These are phyloP conservation scores for Jacaranda mimosifolia DNA, from an alignment of 257 asterid species.

Conservation along the genomic window DNA sequence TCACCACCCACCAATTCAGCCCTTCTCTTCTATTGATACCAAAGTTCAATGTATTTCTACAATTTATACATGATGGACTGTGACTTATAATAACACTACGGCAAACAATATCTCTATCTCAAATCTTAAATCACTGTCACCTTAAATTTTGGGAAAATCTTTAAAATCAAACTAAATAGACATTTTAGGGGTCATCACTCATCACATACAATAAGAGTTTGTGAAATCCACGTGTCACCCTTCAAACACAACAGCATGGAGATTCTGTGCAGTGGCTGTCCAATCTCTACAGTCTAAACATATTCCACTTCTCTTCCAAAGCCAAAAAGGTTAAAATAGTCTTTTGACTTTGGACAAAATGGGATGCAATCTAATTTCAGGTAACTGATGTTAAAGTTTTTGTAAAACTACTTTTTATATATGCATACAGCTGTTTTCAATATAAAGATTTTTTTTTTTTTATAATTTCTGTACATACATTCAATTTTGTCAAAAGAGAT, in stretches of 20 bases:
- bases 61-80: conserved; percentile 20
- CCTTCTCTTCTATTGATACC: neutral
- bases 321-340: conserved; percentile 38
- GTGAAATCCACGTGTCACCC: conserved; percentile 44
- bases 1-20: conserved; percentile 13
- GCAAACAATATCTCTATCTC: neutral
- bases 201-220: neutral
- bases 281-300: conserved; percentile 28
- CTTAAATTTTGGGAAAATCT: neutral
- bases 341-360: conserved; percentile 44
- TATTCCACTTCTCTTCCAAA: conserved; percentile 31
- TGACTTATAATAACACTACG: neutral
- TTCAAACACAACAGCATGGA: conserved; percentile 36
- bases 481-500: conserved; percentile 25
- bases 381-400: conserved; percentile 47
- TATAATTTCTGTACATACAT: neutral
- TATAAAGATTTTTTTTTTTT: neutral
- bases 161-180: conserved; percentile 21
- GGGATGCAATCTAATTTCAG: conserved; percentile 57
- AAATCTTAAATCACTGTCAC: conserved; percentile 9
- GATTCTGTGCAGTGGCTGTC: conserved; percentile 47
- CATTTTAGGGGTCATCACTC: conserved; percentile 7
- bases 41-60: conserved; percentile 39
- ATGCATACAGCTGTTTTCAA: conserved; percentile 49
- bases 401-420: conserved; percentile 17